These are phyloP conservation scores for Penicillium sp. DNA, from an alignment of 2,329 filamentous ascomycete species.

Conservation along the genomic window DNA sequence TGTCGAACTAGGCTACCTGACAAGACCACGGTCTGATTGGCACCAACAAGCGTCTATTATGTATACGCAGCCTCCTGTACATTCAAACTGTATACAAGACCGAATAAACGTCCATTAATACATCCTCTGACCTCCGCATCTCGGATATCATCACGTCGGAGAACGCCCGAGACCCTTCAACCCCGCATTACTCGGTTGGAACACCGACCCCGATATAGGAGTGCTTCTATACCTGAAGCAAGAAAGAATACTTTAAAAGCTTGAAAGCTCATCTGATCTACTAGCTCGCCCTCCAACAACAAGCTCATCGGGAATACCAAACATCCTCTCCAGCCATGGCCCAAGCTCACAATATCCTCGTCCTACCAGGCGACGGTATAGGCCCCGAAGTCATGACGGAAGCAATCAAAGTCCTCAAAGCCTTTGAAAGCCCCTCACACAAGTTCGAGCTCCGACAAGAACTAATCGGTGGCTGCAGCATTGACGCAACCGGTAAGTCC, in stretches of 20 bases:
- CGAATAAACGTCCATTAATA: neutral
- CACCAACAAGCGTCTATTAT: neutral
- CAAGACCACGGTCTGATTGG: neutral
- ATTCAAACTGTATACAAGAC: neutral
- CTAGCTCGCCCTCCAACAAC: neutral
- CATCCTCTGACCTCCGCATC: neutral
- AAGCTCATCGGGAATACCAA: neutral
- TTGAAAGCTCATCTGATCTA: neutral
- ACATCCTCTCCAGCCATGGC: constrained; percentile 18
- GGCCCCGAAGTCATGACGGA: constrained; percentile 71
- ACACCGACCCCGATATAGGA: constrained; percentile 32
- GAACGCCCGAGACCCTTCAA: constrained; percentile 26
- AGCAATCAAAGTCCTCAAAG: constrained; percentile 69
- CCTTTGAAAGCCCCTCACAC: constrained; percentile 70
- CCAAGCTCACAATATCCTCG: constrained; percentile 70
- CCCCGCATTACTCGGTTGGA: constrained; percentile 37
- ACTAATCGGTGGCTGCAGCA: constrained; percentile 84
- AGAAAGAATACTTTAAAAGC: neutral
- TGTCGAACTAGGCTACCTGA: neutral
- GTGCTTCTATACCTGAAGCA: neutral
- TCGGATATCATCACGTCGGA: constrained; percentile 20
- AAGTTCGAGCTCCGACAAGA: constrained; percentile 85
- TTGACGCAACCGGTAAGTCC: constrained; percentile 75
- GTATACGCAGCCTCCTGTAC: neutral
- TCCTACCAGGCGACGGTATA: constrained; percentile 78